phyloP scores from a whole-genome alignment of 2,329 filamentous ascomycete species.

The Botrytis squamosa region DNA sequence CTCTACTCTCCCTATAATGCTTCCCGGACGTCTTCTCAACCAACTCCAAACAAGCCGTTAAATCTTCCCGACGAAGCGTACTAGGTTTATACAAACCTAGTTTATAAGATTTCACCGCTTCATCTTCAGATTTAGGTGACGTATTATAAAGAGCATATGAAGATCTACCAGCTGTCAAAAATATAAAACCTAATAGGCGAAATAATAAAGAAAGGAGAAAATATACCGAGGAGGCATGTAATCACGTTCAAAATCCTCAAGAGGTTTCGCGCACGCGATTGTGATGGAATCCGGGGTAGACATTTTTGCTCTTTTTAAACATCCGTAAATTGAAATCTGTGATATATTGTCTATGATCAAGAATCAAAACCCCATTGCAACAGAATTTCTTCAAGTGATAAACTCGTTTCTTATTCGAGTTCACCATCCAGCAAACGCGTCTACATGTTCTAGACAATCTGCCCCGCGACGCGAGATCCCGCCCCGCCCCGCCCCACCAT shows the following conservation, averaged over 20 bases:
- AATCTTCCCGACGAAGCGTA: conserved; percentile 45
- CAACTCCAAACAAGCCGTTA: conserved; percentile 54
- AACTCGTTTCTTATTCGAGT: not conserved
- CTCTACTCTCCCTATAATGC: conserved; percentile 62
- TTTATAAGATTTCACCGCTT: conserved; percentile 43
- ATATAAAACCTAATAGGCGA: not conserved
- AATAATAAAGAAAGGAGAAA: not conserved
- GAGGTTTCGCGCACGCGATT: conserved; percentile 47
- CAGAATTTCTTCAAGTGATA: not conserved
- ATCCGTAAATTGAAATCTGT: not conserved
- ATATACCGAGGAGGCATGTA: conserved; percentile 46
- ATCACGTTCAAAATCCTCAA: conserved; percentile 49
- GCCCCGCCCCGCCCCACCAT: conserved; percentile 17
- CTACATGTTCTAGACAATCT: not conserved
- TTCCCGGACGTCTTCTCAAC: conserved; percentile 62
- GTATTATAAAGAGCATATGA: not conserved
- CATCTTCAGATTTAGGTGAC: not conserved
- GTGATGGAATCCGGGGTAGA: conserved; percentile 42
- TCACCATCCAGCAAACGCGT: not conserved
- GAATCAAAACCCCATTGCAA: not conserved
- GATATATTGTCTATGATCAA: not conserved
- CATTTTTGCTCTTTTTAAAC: not conserved
- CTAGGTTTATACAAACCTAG: conserved; percentile 46
- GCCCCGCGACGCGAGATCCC: conserved; percentile 21
- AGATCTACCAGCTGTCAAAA: conserved; percentile 17